A percentile compares a stretch with the other conserved stretches of the same genome.
These are phyloP conservation scores for Mimosa bimucronata DNA, from an alignment of 306 rosid genomes.

Conservation along the genomic window DNA sequence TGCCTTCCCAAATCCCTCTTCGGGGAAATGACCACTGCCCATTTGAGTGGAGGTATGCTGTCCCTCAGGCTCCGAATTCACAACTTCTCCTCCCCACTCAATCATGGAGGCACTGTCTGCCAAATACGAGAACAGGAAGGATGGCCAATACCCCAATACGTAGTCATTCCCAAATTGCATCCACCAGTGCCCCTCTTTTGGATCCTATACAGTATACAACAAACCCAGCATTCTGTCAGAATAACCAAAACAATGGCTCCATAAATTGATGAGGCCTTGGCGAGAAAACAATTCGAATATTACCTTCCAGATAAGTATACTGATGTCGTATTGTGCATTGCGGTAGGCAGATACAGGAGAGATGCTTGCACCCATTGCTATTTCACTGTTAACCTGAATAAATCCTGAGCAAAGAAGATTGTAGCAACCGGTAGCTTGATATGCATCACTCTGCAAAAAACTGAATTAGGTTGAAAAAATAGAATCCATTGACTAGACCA, in stretches of 20 bases:
- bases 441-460: constrained; percentile 86
- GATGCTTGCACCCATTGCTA: constrained; percentile 99
- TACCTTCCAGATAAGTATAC: constrained; percentile 99
- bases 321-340: constrained; percentile 83
- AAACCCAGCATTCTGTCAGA: background rate
- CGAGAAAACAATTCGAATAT: constrained; percentile 25
- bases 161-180: constrained; percentile 91
- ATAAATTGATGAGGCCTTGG: background rate
- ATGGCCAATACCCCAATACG: constrained; percentile 96
- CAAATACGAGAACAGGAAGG: constrained; percentile 88
- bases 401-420: constrained; percentile 99
- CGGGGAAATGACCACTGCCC: constrained; percentile 97
- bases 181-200: constrained; percentile 99
- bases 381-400: constrained; percentile 82
- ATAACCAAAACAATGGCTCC: background rate
- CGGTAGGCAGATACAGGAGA: constrained; percentile 73
- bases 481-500: background rate
- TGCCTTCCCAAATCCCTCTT: constrained; percentile 89
- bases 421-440: constrained; percentile 99
- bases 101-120: constrained; percentile 97
- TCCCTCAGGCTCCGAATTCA: constrained; percentile 79
- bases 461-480: background rate
- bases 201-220: constrained; percentile 63
- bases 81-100: constrained; percentile 99
- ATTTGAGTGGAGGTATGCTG: constrained; percentile 92